Evolutionary conservation across 257 asterid genomes (phyloP).

Genomic region (Eustoma russellianum): DNA sequence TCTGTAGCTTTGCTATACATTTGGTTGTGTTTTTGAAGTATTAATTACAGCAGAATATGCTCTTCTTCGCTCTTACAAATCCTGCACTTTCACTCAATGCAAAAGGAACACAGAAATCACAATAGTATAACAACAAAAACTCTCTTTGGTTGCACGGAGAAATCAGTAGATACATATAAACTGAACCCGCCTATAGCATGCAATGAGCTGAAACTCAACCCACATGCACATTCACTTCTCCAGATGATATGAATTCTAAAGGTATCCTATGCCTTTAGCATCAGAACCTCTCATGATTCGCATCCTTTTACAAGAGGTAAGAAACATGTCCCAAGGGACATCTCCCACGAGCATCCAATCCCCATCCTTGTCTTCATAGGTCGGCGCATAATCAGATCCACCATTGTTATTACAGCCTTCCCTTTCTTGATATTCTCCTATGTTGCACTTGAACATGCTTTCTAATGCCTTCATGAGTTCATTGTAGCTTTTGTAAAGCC

Average conservation of each 20-base stretch:
- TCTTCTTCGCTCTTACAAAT: no score
- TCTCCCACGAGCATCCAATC: slow-evolving; percentile 98
- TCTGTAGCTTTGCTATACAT: no score
- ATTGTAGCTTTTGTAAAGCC: slow-evolving; percentile 44
- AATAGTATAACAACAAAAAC: background rate
- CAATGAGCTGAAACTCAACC: background rate
- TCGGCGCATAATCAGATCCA: slow-evolving; percentile 69
- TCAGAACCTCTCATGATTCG: slow-evolving; percentile 76
- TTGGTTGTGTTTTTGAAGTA: no score
- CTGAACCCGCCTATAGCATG: background rate
- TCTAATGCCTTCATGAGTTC: slow-evolving; percentile 64
- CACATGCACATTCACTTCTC: background rate
- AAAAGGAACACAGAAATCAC: no score
- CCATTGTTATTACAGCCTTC: slow-evolving; percentile 39
- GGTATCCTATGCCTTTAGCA: slow-evolving; percentile 55
- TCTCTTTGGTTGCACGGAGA: slow-evolving; percentile 11
- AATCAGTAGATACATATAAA: slow-evolving; percentile 7
- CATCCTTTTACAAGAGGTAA: slow-evolving; percentile 64
- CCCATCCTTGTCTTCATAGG: slow-evolving; percentile 92
- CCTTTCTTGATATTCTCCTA: slow-evolving; percentile 47
- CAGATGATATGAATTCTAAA: background rate
- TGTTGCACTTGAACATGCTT: slow-evolving; percentile 76
- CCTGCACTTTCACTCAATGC: no score
- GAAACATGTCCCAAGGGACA: slow-evolving; percentile 96
- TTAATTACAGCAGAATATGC: no score